A percentile compares a stretch with the other conserved stretches of the same genome.
phyloP scores from a whole-genome alignment of 768 basidiomycete genomes.

The Lanmaoa pseudosensibilis region DNA sequence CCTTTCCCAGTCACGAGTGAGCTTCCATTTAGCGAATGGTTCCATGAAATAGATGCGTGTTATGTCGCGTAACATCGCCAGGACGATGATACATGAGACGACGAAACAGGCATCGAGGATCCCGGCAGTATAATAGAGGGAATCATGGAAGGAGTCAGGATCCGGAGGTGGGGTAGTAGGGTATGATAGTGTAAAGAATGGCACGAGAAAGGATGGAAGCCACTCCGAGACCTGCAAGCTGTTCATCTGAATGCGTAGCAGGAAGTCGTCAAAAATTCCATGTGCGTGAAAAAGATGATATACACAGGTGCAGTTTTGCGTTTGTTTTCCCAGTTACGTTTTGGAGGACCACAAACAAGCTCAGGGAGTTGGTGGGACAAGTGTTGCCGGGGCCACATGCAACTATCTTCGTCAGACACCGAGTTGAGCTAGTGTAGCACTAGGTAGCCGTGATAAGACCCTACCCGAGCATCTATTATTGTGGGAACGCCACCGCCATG shows the following conservation, averaged over 20 bases:
- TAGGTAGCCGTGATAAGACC: no score
- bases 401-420: no score
- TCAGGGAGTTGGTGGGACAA: not conserved
- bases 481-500: no score
- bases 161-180: slow-evolving; percentile 53
- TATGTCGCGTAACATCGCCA: slow-evolving; percentile 84
- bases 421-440: no score
- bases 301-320: slow-evolving; percentile 22
- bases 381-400: no score
- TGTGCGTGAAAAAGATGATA: slow-evolving; percentile 25
- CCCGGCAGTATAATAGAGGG: slow-evolving; percentile 72
- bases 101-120: slow-evolving; percentile 76
- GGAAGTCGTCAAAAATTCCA: slow-evolving; percentile 38
- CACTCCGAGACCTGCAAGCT: slow-evolving; percentile 34
- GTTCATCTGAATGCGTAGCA: slow-evolving; percentile 39
- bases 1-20: slow-evolving; percentile 51
- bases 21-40: slow-evolving; percentile 78
- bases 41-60: slow-evolving; percentile 71
- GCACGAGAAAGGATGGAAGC: slow-evolving; percentile 57
- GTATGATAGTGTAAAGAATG: slow-evolving; percentile 76
- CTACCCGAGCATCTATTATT: no score
- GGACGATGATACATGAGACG: slow-evolving; percentile 74
- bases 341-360: slow-evolving; percentile 11
- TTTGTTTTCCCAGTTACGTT: slow-evolving; percentile 35
- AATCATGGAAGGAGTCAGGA: slow-evolving; percentile 72